phyloP scores from a whole-genome alignment of 495 filamentous ascomycete genomes.

The Neurospora sp. region DNA sequence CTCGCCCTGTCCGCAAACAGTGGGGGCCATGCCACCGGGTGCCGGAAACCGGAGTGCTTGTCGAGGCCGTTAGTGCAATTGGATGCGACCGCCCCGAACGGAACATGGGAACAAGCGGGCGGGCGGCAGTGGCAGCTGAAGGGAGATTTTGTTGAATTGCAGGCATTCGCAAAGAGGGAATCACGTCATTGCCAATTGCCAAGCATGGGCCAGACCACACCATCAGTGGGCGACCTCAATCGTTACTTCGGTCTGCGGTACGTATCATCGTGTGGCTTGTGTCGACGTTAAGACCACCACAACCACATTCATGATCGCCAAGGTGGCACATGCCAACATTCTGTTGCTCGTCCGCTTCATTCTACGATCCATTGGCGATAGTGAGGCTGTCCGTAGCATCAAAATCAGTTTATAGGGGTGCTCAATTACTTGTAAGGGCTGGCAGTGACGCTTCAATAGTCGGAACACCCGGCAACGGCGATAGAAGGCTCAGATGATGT shows the following conservation, averaged over 20 bases:
- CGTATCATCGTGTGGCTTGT: neutral
- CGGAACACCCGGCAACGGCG: neutral
- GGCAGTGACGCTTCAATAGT: neutral
- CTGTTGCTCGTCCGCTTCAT: neutral
- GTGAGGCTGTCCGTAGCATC: neutral
- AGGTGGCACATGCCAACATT: neutral
- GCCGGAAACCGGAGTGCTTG: neutral
- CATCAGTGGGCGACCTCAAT: neutral
- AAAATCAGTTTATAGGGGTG: neutral
- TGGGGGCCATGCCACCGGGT: neutral
- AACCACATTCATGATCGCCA: neutral
- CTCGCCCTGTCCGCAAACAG: neutral
- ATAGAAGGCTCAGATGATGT: neutral
- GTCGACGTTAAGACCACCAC: neutral
- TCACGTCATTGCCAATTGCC: neutral
- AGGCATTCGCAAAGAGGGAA: neutral
- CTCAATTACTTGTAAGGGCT: neutral
- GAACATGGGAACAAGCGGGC: neutral
- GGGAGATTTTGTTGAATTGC: neutral
- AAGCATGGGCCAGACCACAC: neutral
- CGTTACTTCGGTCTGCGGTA: neutral
- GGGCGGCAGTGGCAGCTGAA: neutral
- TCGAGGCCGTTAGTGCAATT: neutral
- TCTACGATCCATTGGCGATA: neutral
- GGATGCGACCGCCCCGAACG: neutral